Percentiles rank a stretch among this genome's conserved stretches.
Evolutionary conservation across 2,329 filamentous ascomycete genomes (phyloP).

Genomic region (Pestalotiopsis sp.): DNA sequence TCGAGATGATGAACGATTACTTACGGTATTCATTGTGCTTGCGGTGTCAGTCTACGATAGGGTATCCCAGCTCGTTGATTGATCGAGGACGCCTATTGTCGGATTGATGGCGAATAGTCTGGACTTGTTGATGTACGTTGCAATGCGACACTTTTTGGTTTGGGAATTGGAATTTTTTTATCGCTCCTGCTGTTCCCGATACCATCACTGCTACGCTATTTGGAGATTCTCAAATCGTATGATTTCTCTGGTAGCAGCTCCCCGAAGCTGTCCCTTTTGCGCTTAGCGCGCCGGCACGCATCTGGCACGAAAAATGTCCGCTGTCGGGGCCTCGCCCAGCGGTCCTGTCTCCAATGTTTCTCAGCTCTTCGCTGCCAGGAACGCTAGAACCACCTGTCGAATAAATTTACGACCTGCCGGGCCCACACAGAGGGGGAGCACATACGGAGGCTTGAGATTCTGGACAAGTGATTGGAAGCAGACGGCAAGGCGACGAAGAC

Average conservation of each 20-base stretch:
- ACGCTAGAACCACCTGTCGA: background rate
- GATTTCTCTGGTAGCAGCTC: background rate
- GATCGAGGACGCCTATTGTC: background rate
- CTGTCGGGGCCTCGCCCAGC: background rate
- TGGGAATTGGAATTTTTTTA: background rate
- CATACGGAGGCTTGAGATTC: background rate
- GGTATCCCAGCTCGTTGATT: background rate
- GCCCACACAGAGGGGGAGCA: background rate
- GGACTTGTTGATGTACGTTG: background rate
- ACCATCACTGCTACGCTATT: conserved; percentile 5
- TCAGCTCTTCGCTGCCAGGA: background rate
- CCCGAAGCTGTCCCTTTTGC: background rate
- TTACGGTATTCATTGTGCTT: conserved; percentile 19
- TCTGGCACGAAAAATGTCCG: background rate
- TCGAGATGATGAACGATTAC: background rate
- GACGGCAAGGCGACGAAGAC: background rate
- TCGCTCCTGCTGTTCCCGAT: background rate
- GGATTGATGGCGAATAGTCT: background rate
- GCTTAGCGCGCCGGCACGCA: background rate
- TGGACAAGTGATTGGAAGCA: background rate
- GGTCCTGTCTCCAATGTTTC: background rate
- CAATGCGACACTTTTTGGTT: background rate
- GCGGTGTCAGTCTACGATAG: background rate
- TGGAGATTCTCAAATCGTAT: conserved; percentile 6
- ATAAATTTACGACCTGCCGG: background rate